phyloP scores from a whole-genome alignment of 176 grass and related monocot genomes.

The maize (Zea mays) region DNA sequence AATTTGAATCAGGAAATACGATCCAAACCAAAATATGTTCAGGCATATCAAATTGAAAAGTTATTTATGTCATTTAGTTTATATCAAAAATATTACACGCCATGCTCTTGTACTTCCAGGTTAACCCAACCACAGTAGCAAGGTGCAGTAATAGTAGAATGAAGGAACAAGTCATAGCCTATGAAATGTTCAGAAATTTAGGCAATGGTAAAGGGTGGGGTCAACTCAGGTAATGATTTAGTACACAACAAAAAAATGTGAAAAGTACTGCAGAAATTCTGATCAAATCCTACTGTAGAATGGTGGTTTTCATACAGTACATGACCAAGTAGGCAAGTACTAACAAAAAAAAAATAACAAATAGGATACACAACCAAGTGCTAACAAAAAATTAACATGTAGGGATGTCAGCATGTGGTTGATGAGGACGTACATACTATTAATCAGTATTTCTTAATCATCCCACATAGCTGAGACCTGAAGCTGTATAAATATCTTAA shows the following conservation, averaged over 20 bases:
- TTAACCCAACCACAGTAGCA: slow-evolving; percentile 24
- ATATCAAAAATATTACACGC: background rate
- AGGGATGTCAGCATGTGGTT: background rate
- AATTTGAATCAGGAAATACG: slow-evolving; percentile 5
- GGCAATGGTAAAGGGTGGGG: background rate
- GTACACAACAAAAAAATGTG: background rate
- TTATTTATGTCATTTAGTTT: background rate
- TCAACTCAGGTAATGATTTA: background rate
- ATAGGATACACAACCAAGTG: too few relatives aligned
- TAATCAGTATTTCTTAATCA: background rate
- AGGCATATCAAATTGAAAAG: background rate
- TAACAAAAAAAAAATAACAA: background rate
- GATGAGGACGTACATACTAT: background rate
- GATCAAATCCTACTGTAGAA: background rate
- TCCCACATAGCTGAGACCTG: background rate
- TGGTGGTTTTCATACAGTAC: background rate
- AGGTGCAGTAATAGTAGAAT: background rate
- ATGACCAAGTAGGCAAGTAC: slow-evolving; percentile 15
- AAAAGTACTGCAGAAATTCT: background rate
- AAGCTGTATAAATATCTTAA: slow-evolving; percentile 1
- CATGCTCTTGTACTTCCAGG: background rate
- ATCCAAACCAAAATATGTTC: background rate
- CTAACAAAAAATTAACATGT: background rate
- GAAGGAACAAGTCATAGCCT: background rate
- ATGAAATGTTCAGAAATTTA: background rate